Conservation (phyloP, 2,329 filamentous ascomycete genomes). For the Boeremia exigua region DNA sequence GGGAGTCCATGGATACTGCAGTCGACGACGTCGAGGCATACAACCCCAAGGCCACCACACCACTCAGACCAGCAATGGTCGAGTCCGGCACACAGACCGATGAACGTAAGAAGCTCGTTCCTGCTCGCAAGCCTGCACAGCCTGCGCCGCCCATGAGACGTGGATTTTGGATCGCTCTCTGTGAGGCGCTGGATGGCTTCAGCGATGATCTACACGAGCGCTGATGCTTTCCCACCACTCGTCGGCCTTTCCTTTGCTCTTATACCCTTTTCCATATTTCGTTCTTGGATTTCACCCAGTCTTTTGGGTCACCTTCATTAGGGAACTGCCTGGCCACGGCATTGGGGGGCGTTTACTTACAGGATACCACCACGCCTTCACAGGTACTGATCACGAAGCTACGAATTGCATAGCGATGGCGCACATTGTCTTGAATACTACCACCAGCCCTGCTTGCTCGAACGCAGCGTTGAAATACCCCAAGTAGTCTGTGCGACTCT, state of each 20-base stretch:
- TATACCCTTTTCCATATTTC: not conserved
- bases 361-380: slow-evolving; percentile 7
- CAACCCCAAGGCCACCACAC: not conserved
- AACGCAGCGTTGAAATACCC: slow-evolving; percentile 1
- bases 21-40: not conserved
- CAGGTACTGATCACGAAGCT: slow-evolving; percentile 7
- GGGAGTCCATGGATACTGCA: slow-evolving; percentile 12
- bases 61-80: slow-evolving; percentile 10
- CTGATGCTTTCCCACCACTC: not conserved
- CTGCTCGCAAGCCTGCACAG: slow-evolving; percentile 20
- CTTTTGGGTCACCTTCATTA: not conserved
- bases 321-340: not conserved
- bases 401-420: slow-evolving; percentile 19
- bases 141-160: slow-evolving; percentile 8
- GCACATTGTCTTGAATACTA: slow-evolving; percentile 4
- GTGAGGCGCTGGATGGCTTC: slow-evolving; percentile 29
- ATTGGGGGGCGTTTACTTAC: slow-evolving; percentile 3
- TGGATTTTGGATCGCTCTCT: slow-evolving; percentile 32
- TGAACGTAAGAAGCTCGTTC: slow-evolving; percentile 8
- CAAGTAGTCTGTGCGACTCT: not conserved
- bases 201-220: slow-evolving; percentile 18
- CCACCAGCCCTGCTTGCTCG: not conserved
- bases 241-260: not conserved
- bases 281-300: not conserved
- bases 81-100: slow-evolving; percentile 14